Conservation (phyloP, 345 rosid species). For the Clausena lansium region DNA sequence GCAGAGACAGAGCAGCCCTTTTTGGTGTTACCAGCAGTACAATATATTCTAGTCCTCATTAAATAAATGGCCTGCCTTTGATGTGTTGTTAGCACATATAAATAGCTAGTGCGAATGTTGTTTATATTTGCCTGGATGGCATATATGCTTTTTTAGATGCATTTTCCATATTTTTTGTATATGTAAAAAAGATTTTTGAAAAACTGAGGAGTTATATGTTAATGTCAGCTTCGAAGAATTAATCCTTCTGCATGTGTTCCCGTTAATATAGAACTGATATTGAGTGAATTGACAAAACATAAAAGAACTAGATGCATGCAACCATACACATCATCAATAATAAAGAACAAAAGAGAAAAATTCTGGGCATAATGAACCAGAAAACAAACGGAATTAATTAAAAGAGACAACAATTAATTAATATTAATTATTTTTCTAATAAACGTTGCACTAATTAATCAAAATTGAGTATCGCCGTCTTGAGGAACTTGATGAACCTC, state of each 20-base stretch:
- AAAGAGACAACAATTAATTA: no score
- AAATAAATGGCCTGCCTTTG: constrained; percentile 32
- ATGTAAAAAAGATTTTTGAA: no score
- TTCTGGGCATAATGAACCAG: no score
- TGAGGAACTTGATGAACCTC: constrained; percentile 17
- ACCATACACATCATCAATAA: background rate
- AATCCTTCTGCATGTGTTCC: no score
- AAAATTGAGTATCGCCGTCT: constrained; percentile 10
- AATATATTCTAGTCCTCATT: background rate
- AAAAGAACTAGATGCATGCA: background rate
- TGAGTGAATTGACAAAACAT: background rate
- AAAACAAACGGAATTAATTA: no score
- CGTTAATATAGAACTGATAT: background rate
- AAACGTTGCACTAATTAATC: background rate
- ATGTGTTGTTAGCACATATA: background rate
- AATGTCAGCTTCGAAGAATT: background rate
- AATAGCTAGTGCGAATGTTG: background rate
- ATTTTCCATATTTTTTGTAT: background rate
- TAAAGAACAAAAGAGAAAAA: no score
- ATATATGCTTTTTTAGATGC: background rate
- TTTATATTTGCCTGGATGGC: background rate
- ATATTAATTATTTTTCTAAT: background rate
- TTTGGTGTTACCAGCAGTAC: background rate
- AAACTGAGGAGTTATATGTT: no score
- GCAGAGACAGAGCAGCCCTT: constrained; percentile 3